Base-by-base conservation (phyloP, 805 yeast species). In the Starmerella lactis-condensi region DNA sequence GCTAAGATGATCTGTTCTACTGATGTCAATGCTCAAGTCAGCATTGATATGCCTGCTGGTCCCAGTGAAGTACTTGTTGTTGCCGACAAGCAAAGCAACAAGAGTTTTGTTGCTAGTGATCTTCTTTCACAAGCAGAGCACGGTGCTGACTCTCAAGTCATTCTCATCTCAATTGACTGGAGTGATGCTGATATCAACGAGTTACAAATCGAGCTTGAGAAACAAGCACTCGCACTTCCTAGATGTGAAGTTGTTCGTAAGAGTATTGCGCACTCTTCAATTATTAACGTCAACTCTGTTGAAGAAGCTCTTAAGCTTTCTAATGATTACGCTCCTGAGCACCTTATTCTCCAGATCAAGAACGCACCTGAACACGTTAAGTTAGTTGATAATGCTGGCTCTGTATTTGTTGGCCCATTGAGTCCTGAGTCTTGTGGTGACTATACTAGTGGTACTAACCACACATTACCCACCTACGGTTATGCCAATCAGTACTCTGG, bases 11-110 rank as follows among this genome's bases (percentile, higher is more conserved):
- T 75, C 51, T 89, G 91, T 31, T 89, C 85, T 47, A 91, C 89
- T 49, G 98, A 89, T 51, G 77, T 94, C 1, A 75, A 74, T 40
- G 96, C 98, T 6, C 61, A 83, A 48, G 89, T 94, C 51, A 77
- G 93, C 12, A 89, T 89, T 44, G 99, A 89, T 55, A 85, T 89
- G 96, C 99, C 99, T 30, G 99, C 99, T 17, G 99, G 99, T 7
- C 99, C 99, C 18, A 77, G 93, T 31, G 99, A 89, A 58, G 99
- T 89, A 16, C 63, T 89, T 37, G 99, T 85, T 5, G 62, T 89
- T 45, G 93, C 93, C 29, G 99, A 89, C 53, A 67, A 62, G 37
- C 50, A 65, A 28, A 79, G 95, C 9, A 93, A 82, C 56, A 85
- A 92, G 16, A 93, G 82, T 48, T 89, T 79, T 54, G 98, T 89